These are phyloP conservation scores for Hylodesmum podocarpum DNA, from an alignment of 306 rosid genomes.

Conservation along the genomic window DNA sequence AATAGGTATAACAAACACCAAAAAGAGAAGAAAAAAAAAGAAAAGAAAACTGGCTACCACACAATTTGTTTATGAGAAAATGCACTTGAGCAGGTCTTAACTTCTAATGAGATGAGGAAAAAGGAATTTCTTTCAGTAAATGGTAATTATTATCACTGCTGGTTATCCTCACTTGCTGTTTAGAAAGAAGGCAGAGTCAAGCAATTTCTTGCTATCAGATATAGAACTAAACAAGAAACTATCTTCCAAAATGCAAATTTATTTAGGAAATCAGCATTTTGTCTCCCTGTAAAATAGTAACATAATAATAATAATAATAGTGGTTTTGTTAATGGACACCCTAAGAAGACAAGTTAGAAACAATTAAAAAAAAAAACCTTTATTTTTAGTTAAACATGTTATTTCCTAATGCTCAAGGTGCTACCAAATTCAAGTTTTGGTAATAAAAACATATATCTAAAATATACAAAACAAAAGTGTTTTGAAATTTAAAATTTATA, in stretches of 20 bases:
- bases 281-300: not conserved
- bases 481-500: not conserved
- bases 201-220: not conserved
- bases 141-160: not conserved
- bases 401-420: not conserved
- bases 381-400: not conserved
- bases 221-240: constrained; percentile 11
- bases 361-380: not conserved
- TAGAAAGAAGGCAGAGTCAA: not conserved
- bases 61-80: not conserved
- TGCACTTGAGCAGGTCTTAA: not conserved
- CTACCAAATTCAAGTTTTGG: not conserved
- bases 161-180: not conserved
- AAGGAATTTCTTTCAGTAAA: not conserved
- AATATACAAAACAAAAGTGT: not conserved
- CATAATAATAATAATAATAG: not conserved
- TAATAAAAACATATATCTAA: not conserved
- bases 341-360: not conserved
- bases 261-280: not conserved
- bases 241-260: not conserved
- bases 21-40: not conserved
- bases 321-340: not conserved
- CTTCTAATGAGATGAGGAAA: not conserved
- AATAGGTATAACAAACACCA: not conserved
- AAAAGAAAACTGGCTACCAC: not conserved